Conservation (phyloP, 352 stramenopile species). For the Globisporangium nagaii region DNA sequence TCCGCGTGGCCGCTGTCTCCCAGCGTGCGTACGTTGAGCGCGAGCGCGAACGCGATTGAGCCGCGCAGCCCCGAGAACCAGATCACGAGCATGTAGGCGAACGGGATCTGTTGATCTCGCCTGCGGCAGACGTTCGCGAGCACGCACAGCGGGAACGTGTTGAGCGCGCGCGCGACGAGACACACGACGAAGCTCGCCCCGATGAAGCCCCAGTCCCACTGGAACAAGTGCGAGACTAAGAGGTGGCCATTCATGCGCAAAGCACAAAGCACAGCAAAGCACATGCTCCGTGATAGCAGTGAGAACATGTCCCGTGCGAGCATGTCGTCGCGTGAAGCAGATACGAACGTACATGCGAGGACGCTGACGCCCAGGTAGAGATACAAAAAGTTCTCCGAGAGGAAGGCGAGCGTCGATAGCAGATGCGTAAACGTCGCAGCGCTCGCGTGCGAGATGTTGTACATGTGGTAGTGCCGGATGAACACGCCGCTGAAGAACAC, state of each 20-base stretch:
- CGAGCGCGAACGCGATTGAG: conserved; percentile 89
- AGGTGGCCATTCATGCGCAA: too few relatives aligned
- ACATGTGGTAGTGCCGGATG: conserved; percentile 71
- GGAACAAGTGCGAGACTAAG: conserved; percentile 38
- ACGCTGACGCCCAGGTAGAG: conserved; percentile 70
- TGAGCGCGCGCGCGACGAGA: conserved; percentile 48
- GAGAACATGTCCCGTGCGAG: too few relatives aligned
- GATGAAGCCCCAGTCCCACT: conserved; percentile 68
- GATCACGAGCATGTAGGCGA: conserved; percentile 77
- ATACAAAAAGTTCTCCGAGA: conserved; percentile 74
- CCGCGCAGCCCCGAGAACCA: conserved; percentile 92
- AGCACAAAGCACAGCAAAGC: not conserved
- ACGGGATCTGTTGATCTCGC: conserved; percentile 31
- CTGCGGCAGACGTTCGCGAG: conserved; percentile 45
- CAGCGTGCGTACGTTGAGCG: conserved; percentile 55
- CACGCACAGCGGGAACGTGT: conserved; percentile 69
- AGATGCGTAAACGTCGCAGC: conserved; percentile 56
- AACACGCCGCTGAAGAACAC: conserved; percentile 90
- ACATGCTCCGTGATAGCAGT: too few relatives aligned
- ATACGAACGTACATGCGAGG: conserved; percentile 29
- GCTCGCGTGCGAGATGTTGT: conserved; percentile 58
- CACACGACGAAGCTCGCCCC: conserved; percentile 39
- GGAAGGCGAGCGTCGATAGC: conserved; percentile 51
- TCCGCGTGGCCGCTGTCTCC: conserved; percentile 33
- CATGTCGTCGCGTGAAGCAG: too few relatives aligned